A percentile compares a stretch with the other conserved stretches of the same genome.
These are phyloP conservation scores for Vachellia collinsii DNA, from an alignment of 306 rosid genomes.

Conservation along the genomic window DNA sequence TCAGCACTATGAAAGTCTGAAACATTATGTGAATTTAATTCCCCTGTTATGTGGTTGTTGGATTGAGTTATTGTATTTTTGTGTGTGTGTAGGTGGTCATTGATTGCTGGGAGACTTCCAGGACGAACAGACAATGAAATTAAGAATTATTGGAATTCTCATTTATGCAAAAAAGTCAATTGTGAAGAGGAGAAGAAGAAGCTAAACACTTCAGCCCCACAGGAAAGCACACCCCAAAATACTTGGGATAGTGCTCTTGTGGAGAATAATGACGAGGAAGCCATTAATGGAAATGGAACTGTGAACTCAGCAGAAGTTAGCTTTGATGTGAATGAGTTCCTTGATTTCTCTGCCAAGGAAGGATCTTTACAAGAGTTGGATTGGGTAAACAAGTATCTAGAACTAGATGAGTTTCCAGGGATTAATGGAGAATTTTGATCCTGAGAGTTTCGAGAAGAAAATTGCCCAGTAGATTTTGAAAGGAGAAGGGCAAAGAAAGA, in stretches of 20 bases:
- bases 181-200: constrained; percentile 28
- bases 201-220: constrained; percentile 21
- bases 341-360: constrained; percentile 48
- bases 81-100: constrained; percentile 61
- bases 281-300: not conserved
- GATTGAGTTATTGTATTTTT: not conserved
- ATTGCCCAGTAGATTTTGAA: not conserved
- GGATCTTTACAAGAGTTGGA: constrained; percentile 45
- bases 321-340: constrained; percentile 59
- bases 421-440: not conserved
- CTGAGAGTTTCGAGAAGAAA: not conserved
- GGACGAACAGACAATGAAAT: constrained; percentile 80
- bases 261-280: constrained; percentile 5
- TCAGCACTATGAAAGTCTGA: not conserved
- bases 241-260: constrained; percentile 16
- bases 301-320: constrained; percentile 33
- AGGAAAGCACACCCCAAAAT: constrained; percentile 27
- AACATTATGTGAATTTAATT: not conserved
- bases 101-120: constrained; percentile 78
- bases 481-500: not conserved
- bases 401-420: constrained; percentile 44
- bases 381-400: constrained; percentile 59
- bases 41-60: not conserved
- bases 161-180: constrained; percentile 63
- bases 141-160: constrained; percentile 78